phyloP scores from a whole-genome alignment of 306 rosid genomes.

The Arachis stenosperma region DNA sequence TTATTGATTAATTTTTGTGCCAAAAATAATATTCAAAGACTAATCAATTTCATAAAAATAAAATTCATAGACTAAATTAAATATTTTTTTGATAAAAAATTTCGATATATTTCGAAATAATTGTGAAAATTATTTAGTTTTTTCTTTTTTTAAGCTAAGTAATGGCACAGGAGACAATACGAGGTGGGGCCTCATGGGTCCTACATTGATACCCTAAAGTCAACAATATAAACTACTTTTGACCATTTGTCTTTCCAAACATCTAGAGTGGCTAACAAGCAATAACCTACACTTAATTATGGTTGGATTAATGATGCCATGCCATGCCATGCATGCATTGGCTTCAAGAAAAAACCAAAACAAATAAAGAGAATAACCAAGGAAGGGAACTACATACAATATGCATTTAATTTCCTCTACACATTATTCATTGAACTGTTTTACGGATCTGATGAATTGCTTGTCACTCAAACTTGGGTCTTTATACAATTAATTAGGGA shows the following conservation, averaged over 20 bases:
- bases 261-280: conserved; percentile 1
- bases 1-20: too few species aligned
- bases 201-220: not conserved
- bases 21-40: too few species aligned
- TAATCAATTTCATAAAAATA: too few species aligned
- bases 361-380: too few species aligned
- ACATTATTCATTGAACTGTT: too few species aligned
- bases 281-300: not conserved
- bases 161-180: not conserved
- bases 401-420: too few species aligned
- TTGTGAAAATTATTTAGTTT: too few species aligned
- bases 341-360: not conserved
- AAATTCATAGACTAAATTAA: too few species aligned
- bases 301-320: not conserved
- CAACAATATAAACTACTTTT: conserved; percentile 31
- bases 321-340: not conserved
- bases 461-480: not conserved
- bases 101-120: too few species aligned
- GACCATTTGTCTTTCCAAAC: conserved; percentile 16
- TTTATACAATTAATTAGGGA: not conserved
- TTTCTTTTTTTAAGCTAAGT: not conserved
- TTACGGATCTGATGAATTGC: not conserved
- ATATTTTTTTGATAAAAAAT: too few species aligned
- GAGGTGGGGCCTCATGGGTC: not conserved
- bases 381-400: too few species aligned